These are phyloP conservation scores for Helotiales sp. DNA, from an alignment of 2,329 filamentous ascomycete species.

Conservation along the genomic window DNA sequence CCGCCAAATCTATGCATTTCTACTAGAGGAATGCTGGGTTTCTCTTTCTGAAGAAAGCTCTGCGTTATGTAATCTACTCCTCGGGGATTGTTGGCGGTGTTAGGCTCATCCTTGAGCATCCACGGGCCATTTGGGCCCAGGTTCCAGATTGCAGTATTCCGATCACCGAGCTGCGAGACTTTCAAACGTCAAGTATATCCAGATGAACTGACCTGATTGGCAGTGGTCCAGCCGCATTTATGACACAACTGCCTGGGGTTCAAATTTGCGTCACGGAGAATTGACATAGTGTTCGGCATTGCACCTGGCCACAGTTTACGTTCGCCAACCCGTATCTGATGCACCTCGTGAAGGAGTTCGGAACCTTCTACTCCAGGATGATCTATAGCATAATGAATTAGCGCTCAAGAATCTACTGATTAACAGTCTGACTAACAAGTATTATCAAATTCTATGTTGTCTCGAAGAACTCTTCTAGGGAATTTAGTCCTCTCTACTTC, in stretches of 20 bases:
- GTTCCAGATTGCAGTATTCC: conserved; percentile 10
- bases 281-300: no score
- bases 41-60: conserved; percentile 1
- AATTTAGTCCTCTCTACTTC: neutral
- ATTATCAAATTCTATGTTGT: conserved; percentile 9
- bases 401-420: neutral
- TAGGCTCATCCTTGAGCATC: conserved; percentile 9
- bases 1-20: conserved; percentile 12
- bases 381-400: conserved; percentile 3
- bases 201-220: neutral
- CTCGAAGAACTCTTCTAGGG: conserved; percentile 5
- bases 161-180: neutral
- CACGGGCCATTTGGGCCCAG: conserved; percentile 9
- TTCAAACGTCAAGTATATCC: conserved; percentile 13
- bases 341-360: conserved; percentile 3
- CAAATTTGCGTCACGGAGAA: neutral
- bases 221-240: conserved; percentile 8
- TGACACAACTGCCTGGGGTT: neutral
- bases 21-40: conserved; percentile 3
- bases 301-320: no score
- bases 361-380: conserved; percentile 8
- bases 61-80: neutral
- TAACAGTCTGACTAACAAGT: conserved; percentile 4
- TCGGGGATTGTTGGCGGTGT: neutral
- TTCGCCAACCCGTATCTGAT: neutral